These are phyloP conservation scores for Suhomyces kilbournensis DNA, from an alignment of 805 yeast genomes.

Conservation along the genomic window DNA sequence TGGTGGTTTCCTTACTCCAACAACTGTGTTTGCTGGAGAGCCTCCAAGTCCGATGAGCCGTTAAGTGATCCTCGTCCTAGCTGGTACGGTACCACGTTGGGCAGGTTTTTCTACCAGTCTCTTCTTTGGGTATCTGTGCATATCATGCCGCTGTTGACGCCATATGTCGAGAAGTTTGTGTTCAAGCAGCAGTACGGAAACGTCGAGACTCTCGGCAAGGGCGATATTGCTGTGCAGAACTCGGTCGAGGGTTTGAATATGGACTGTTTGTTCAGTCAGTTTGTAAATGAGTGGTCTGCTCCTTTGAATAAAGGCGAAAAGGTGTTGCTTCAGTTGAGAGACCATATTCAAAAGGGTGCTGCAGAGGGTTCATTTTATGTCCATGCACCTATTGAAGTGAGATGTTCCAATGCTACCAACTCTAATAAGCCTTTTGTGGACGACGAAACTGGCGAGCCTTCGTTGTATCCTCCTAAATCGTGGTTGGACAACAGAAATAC, in stretches of 20 bases:
- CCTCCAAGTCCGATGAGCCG: slow-evolving; percentile 66
- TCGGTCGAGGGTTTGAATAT: slow-evolving; percentile 87
- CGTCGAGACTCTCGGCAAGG: slow-evolving; percentile 61
- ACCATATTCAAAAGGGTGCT: slow-evolving; percentile 61
- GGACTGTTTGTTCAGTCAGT: slow-evolving; percentile 94
- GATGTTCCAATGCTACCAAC: slow-evolving; percentile 83
- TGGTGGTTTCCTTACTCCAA: slow-evolving; percentile 98
- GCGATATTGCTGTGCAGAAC: slow-evolving; percentile 66
- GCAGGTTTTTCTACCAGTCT: slow-evolving; percentile 76
- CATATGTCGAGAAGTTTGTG: slow-evolving; percentile 78
- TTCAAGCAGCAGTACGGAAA: slow-evolving; percentile 81
- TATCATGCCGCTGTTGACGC: slow-evolving; percentile 72
- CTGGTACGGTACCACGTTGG: slow-evolving; percentile 82
- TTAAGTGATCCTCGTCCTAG: slow-evolving; percentile 63
- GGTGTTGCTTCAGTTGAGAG: slow-evolving; percentile 60
- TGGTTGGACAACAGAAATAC: slow-evolving; percentile 51
- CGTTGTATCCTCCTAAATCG: slow-evolving; percentile 42
- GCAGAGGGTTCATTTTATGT: slow-evolving; percentile 65
- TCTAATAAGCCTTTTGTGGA: slow-evolving; percentile 35
- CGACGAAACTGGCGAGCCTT: slow-evolving; percentile 33
- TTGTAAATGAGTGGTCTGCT: slow-evolving; percentile 96
- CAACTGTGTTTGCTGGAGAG: slow-evolving; percentile 89
- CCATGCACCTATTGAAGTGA: slow-evolving; percentile 93
- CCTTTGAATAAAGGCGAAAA: slow-evolving; percentile 79
- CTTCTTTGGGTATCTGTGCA: slow-evolving; percentile 77